Evolutionary conservation across 2,329 filamentous ascomycete species (phyloP).

Genomic region (Aspergillus melleus): DNA sequence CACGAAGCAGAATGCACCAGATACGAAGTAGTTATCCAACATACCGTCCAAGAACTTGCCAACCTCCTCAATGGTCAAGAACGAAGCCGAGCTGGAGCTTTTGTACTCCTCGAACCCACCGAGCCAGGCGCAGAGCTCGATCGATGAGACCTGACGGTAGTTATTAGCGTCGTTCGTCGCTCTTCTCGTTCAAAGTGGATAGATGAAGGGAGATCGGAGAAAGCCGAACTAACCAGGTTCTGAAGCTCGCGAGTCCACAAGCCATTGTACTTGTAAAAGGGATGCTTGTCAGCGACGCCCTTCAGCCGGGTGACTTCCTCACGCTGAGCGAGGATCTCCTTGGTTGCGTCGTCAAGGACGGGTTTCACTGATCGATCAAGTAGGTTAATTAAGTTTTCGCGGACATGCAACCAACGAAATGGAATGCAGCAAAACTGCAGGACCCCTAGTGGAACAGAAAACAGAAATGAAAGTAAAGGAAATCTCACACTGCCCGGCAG

Average conservation of each 20-base stretch:
- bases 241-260: conserved; percentile 85
- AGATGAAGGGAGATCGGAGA: not conserved
- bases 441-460: not conserved
- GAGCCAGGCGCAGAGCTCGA: conserved; percentile 71
- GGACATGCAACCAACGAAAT: not conserved
- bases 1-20: not conserved
- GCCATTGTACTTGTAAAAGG: conserved; percentile 97
- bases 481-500: conserved; percentile 57
- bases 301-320: conserved; percentile 69
- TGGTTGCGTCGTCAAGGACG: conserved; percentile 69
- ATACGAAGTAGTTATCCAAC: conserved; percentile 23
- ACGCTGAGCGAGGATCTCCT: conserved; percentile 70
- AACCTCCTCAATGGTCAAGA: conserved; percentile 86
- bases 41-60: conserved; percentile 73
- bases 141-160: conserved; percentile 52
- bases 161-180: not conserved
- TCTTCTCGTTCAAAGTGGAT: not conserved
- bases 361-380: conserved; percentile 57
- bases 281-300: conserved; percentile 74
- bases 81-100: conserved; percentile 59
- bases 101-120: conserved; percentile 66
- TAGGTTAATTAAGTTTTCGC: not conserved
- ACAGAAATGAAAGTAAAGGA: not conserved
- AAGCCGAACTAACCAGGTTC: conserved; percentile 59
- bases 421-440: conserved; percentile 29